Evolutionary conservation across 139 green algal species (phyloP), one percentile per base, ranked within the genome.

Genomic region (Pedinophyceae sp.): DNA sequence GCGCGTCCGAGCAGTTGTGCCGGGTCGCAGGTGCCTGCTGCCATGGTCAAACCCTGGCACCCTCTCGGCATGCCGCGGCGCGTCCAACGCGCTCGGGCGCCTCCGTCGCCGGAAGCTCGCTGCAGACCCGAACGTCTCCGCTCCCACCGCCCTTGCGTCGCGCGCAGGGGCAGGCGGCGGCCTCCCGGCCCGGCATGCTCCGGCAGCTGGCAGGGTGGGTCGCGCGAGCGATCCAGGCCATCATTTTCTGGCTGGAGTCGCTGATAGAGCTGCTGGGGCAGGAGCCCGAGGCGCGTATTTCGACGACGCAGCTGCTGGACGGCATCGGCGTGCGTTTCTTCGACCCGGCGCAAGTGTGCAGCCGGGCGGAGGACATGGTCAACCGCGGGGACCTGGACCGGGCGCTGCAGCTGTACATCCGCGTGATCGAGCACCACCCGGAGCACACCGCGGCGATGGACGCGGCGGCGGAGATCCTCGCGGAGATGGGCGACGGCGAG

Each of bases 401-500:
- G 20, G 39, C 55, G 15, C 41, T 61, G 41, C 49, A 41, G 16
- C 41, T 61, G 24, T 51, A 54, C 55, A 53, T 61, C 19, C 27
- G 45, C 27, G 50, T 61, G 7, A 40, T 61, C 16, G 55, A 61
- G 55, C 13, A 28, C 20, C 20, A 61, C 3, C 55, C 55, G n/a
- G 55, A 61, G 24, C 20, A 51, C 55, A 53, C 55, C 4, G 41
- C n/a, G 7, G 55, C 28, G 3, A 48, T 61, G 40, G 55, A 61
- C 43, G 20, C 27, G 23, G 55, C 55, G 2, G 41, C 55, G 2
- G 55, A 61, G 55, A n/a, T 61, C n/a, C 27, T 61, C 4, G 40
- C 46, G 10, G 55, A 61, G 55, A 29, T 51, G 23, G 55, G 55
- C 3, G 55, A 61, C 43, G 27, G 18, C 24, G 28, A 54, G n/a